Base-by-base conservation (phyloP, 805 yeast genomes). In the Candida saitoana region DNA sequence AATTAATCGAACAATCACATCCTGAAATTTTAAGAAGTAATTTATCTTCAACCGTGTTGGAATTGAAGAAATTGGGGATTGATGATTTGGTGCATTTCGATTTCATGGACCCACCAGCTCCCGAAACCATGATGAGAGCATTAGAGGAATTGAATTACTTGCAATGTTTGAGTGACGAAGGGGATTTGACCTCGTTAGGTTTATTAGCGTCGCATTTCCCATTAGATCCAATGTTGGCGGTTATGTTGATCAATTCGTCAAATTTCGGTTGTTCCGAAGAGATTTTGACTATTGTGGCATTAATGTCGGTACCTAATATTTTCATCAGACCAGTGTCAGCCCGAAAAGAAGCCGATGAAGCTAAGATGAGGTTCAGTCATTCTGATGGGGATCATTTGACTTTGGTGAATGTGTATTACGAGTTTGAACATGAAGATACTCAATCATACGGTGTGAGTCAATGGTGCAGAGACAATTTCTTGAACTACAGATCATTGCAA, bases 121-220 rank as follows among this genome's bases (percentile, higher is more conserved):
- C 99, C 7, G 99, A 91, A 65, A 93, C 99, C 5, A 93, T 91
- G 99, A 93, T 93, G 99, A 77, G 99, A 61, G 98, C 98, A 0
- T 71, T 91, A 48, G 99, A 91, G 63, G 99, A 91, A 63, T 74
- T 91, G 56, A 90, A 93, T 59, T 93, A 88, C 59, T 71, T 91
- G 47, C 82, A 84, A 17, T 93, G 97, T 68, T 74, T 91, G 40
- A 87, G 87, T 51, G 96, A 93, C 60, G 91, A 88, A 36, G 99
- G 98, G 46, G 83, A 84, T 41, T 68, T 91, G 51, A 93, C 98
- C 0, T 77, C 93, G 1, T 69, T 91, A 47, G 99, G 99, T 45
- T 76, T 96, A 53, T 62, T 84, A 55, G 95, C 96, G 1, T 87
- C 96, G 1, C 83, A 84, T 50, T 91, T 93, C 75, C 99, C 99